Evolutionary conservation across 2,329 filamentous ascomycete species (phyloP).

Genomic region (Talaromyces amestolkiae): DNA sequence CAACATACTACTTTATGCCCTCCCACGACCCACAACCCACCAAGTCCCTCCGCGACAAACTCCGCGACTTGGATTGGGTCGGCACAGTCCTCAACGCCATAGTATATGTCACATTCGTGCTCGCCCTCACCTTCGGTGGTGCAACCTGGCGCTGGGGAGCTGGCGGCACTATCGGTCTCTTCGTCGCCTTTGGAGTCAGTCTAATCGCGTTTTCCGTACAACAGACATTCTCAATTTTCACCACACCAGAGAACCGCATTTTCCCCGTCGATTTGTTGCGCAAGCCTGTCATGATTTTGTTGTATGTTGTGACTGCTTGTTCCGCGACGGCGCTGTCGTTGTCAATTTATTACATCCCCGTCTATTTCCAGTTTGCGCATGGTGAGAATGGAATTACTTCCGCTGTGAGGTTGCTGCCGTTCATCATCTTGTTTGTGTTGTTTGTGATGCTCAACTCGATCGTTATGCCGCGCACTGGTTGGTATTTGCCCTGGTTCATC

Average conservation of each 20-base stretch:
- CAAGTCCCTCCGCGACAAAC: slow-evolving; percentile 16
- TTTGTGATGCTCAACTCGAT: slow-evolving; percentile 25
- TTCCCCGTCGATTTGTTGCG: slow-evolving; percentile 4
- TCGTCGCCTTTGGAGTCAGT: slow-evolving; percentile 47
- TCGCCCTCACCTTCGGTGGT: slow-evolving; percentile 54
- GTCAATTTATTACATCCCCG: slow-evolving; percentile 52
- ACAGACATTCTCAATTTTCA: slow-evolving; percentile 11
- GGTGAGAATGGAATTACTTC: slow-evolving; percentile 34
- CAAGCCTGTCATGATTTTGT: neutral
- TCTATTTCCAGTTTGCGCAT: slow-evolving; percentile 53
- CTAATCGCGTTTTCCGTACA: slow-evolving; percentile 48
- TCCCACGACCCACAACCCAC: slow-evolving; percentile 25
- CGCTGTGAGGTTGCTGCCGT: slow-evolving; percentile 27
- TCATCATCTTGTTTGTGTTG: slow-evolving; percentile 29
- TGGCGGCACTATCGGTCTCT: slow-evolving; percentile 47
- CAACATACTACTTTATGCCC: slow-evolving; percentile 46
- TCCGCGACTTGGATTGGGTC: slow-evolving; percentile 20
- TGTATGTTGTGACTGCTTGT: slow-evolving; percentile 5
- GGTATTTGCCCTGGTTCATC: slow-evolving; percentile 29
- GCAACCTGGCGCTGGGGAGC: slow-evolving; percentile 49
- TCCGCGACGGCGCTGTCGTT: neutral
- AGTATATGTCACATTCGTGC: slow-evolving; percentile 40
- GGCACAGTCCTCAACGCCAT: slow-evolving; percentile 41
- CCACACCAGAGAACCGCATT: neutral
- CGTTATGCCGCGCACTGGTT: slow-evolving; percentile 24